phyloP scores from a whole-genome alignment of 257 asterid species.

The Forsythia viridissima region DNA sequence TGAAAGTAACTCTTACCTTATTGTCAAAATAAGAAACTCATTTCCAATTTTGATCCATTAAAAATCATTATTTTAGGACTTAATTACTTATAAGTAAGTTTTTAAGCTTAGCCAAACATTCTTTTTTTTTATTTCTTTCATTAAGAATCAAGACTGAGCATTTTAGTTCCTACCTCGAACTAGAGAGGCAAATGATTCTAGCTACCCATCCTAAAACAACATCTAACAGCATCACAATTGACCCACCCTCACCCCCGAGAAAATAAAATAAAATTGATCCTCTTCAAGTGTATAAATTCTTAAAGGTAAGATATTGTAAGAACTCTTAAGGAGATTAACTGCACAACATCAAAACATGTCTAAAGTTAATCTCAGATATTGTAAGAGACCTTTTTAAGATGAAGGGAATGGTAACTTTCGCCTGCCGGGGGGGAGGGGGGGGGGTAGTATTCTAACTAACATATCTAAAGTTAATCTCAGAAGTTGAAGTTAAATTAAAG shows the following conservation, averaged over 20 bases:
- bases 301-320: too few relatives aligned
- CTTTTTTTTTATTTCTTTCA: not conserved
- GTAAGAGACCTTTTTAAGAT: not conserved
- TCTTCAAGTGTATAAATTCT: not conserved
- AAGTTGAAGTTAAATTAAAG: not conserved
- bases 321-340: too few relatives aligned
- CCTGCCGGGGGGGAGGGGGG: not conserved
- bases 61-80: not conserved
- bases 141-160: not conserved
- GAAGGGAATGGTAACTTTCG: not conserved
- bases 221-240: not conserved
- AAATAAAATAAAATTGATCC: not conserved
- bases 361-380: too few relatives aligned
- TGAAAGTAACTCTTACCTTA: not conserved
- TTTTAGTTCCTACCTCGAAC: slow-evolving; percentile 1
- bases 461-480: not conserved
- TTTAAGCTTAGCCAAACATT: not conserved
- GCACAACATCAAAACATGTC: too few relatives aligned
- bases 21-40: not conserved
- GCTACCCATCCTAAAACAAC: not conserved
- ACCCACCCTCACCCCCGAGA: not conserved
- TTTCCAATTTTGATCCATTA: not conserved
- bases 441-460: not conserved
- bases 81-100: not conserved
- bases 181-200: not conserved